Base-by-base conservation (phyloP, 305 asterid genomes). In the Ajuga reptans region DNA sequence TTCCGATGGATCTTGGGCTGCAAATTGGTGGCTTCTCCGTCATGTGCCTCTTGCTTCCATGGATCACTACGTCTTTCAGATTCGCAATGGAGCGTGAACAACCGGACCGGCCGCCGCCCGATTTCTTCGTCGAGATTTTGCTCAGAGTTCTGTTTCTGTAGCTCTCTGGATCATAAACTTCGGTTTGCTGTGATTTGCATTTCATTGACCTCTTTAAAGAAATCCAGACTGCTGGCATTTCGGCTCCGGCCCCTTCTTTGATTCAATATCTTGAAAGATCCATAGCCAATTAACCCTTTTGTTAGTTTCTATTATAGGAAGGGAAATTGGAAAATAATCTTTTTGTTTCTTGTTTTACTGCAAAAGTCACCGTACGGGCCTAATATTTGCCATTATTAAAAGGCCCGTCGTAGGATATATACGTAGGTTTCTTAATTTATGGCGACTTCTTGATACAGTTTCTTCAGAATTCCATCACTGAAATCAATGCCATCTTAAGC, bases 151-250 rank as follows among this genome's bases (percentile, higher is more conserved):
- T 52, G 1, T 18, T 66, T 2, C 76, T 74, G 46, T 51, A 66
- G 15, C 14, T 61, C 10, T 77, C 75, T 12, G 95, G 96, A 54
- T 87, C 91, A 34, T 78, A 70, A 2, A 91, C 92, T 0, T 87
- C 95, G 1, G 49, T 27, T 56, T 77, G 74, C 52, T 72, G 89
- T 31, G 95, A 81, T 81, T 81, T 87, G 83, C 99, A 93, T 4
- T 84, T 83, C 72, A 91, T n/a, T 21, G 99, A 90, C 59, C 79
- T 85, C 84, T 82, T 87, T 33, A 91, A 36, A 66, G 87, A 81
- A 71, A 89, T 84, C 96, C 97, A 91, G 67, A 91, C 92, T 0
- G 91, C 88, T 0, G 99, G 96, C 99, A 91, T 90, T 71, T 54
- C 73, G 31, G n/a, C 4, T 8, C 27, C 1, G 27, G 1, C 16